phyloP scores from a whole-genome alignment of 305 asterid genomes.

The Solanum hybrid region DNA sequence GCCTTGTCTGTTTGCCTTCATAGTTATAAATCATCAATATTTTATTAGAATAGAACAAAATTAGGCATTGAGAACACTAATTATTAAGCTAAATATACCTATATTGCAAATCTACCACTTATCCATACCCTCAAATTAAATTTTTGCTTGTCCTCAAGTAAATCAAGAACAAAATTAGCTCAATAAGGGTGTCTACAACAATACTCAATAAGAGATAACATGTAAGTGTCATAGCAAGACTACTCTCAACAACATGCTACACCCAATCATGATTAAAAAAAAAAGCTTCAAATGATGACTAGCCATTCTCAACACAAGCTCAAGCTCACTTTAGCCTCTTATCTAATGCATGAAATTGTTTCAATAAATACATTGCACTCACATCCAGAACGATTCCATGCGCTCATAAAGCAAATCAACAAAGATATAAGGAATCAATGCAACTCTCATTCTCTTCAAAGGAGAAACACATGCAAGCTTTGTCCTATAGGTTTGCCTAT shows the following conservation, averaged over 20 bases:
- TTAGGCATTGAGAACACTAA: not conserved
- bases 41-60: not conserved
- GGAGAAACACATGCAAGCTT: too few species aligned
- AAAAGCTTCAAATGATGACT: not conserved
- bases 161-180: not conserved
- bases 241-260: not conserved
- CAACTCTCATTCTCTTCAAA: not conserved
- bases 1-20: not conserved
- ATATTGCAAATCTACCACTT: not conserved
- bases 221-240: not conserved
- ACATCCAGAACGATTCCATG: not conserved
- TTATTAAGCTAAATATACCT: not conserved
- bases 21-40: not conserved
- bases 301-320: not conserved
- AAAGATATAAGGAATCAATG: not conserved
- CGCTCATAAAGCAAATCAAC: not conserved
- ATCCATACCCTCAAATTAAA: not conserved
- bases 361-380: too few species aligned
- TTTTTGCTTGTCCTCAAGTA: not conserved
- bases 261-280: not conserved
- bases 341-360: not conserved
- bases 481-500: too few species aligned
- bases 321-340: not conserved
- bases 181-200: not conserved
- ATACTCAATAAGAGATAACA: not conserved